phyloP scores from a whole-genome alignment of 2,329 filamentous ascomycete genomes.

The Phaeosphaeriaceae sp. region DNA sequence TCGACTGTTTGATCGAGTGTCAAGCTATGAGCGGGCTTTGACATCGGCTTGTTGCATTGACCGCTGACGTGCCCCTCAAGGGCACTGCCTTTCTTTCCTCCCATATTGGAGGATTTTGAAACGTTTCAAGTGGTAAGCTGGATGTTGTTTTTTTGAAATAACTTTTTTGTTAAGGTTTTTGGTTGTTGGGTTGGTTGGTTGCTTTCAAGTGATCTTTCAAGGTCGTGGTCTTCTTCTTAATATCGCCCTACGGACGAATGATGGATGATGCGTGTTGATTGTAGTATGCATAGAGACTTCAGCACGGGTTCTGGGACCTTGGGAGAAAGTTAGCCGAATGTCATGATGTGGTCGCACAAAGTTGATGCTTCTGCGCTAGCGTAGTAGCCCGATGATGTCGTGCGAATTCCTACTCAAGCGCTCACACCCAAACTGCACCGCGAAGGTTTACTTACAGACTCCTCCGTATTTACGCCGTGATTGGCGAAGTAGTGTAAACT shows the following conservation, averaged over 20 bases:
- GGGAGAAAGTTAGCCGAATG: too few species aligned
- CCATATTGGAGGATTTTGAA: conserved; percentile 23
- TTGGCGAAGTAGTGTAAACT: conserved; percentile 22
- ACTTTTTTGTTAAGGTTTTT: not conserved
- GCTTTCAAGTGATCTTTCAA: conserved; percentile 1
- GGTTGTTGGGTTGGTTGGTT: not conserved
- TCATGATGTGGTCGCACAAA: too few species aligned
- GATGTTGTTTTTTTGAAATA: not conserved
- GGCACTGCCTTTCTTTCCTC: conserved; percentile 24
- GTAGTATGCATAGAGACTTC: conserved; percentile 33
- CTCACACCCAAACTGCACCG: too few species aligned
- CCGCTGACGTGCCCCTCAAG: conserved; percentile 46
- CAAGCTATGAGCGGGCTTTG: conserved; percentile 69
- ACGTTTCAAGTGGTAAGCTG: not conserved
- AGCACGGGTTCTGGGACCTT: conserved; percentile 31
- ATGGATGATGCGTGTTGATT: conserved; percentile 23
- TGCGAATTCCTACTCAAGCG: too few species aligned
- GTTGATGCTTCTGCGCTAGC: too few species aligned
- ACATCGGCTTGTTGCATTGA: conserved; percentile 60
- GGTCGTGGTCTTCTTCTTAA: conserved; percentile 22
- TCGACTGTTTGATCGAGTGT: conserved; percentile 59
- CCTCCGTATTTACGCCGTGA: conserved; percentile 34
- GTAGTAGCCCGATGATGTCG: too few species aligned
- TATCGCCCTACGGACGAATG: conserved; percentile 36
- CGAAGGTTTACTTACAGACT: conserved; percentile 21